Conservation (phyloP, 1,284 basidiomycete genomes). For the Irpex sp. region DNA sequence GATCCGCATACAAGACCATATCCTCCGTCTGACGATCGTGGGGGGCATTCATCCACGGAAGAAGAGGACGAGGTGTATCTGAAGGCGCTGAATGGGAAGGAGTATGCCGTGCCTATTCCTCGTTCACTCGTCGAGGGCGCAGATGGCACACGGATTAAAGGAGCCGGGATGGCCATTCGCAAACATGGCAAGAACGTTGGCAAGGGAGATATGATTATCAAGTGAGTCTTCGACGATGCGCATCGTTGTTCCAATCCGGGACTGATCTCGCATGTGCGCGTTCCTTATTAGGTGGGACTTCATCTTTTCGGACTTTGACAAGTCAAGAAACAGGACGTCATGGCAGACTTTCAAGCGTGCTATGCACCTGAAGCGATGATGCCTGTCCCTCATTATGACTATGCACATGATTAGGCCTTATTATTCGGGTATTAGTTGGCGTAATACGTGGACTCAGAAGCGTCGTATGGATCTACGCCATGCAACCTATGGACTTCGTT, state of each 20-base stretch:
- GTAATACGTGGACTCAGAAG: not conserved
- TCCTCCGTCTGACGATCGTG: constrained; percentile 10
- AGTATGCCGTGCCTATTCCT: constrained; percentile 60
- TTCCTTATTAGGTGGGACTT: constrained; percentile 27
- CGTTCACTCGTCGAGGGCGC: constrained; percentile 61
- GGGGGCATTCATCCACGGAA: constrained; percentile 16
- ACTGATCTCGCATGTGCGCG: not conserved
- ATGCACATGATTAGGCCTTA: not conserved
- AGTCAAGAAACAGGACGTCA: constrained; percentile 19
- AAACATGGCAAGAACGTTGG: constrained; percentile 54
- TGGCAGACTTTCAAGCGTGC: constrained; percentile 29
- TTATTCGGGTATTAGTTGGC: not conserved
- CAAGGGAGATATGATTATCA: constrained; percentile 77
- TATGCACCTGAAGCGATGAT: constrained; percentile 23
- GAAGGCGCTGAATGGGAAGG: constrained; percentile 68
- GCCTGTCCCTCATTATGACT: not conserved
- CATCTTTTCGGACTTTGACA: constrained; percentile 26
- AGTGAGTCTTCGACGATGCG: constrained; percentile 38
- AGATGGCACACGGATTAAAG: constrained; percentile 60
- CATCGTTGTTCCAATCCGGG: not conserved
- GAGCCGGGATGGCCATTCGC: constrained; percentile 83
- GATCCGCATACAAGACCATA: constrained; percentile 47
- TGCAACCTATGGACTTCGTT: not conserved
- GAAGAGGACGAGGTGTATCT: constrained; percentile 51
- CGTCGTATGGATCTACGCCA: not conserved